Base-by-base conservation (phyloP, 805 yeast species). In the Candida tibetensis region DNA sequence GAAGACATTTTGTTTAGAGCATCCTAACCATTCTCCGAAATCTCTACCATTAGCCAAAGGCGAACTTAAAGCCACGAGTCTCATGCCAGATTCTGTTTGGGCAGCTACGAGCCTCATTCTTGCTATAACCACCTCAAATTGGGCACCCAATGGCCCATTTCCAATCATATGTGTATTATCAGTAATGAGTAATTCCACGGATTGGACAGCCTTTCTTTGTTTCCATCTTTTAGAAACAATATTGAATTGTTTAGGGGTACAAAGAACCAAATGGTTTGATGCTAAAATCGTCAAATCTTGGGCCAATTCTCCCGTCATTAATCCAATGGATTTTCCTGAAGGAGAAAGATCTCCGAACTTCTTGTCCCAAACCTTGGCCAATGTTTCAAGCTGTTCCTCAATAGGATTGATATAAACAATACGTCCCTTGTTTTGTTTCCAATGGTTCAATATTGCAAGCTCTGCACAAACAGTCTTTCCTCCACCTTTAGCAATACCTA, bases 21-120 rank as follows among this genome's bases (percentile, higher is more conserved):
- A 81, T 2, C 93, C 95, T 19, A 93, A 60, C 96, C 98, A 93
- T 37, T 82, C 86, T 1, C 85, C 91, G 41, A 90, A 60, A 46
- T 87, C 96, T 36, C 77, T 71, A 3, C 84, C 85, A 52, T 82
- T 85, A 0, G 93, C 79, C 28, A 91, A 57, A 2, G 95, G 78
- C 1, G 79, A 70, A 0, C 85, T 71, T 17, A 91, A 62, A 0
- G 79, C 90, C n/a, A 91, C 75, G 17, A 89, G 58, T 46, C 98
- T 64, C 4, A 77, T 46, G 2, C 38, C 46, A 2, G 62, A 66
- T 23, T 81, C 84, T n/a, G 82, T 53, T 47, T 86, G 93, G 1
- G 76, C 69, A 0, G 81, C 66, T 57, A 89, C 77, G 44, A 83
- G 79, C 42, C 83, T 69, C 76, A 86, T 72, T 48, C 98, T 69